Evolutionary conservation across 2,329 filamentous ascomycete species (phyloP), one percentile per base, ranked within the genome.

Genomic region (Aspergillus hortae): DNA sequence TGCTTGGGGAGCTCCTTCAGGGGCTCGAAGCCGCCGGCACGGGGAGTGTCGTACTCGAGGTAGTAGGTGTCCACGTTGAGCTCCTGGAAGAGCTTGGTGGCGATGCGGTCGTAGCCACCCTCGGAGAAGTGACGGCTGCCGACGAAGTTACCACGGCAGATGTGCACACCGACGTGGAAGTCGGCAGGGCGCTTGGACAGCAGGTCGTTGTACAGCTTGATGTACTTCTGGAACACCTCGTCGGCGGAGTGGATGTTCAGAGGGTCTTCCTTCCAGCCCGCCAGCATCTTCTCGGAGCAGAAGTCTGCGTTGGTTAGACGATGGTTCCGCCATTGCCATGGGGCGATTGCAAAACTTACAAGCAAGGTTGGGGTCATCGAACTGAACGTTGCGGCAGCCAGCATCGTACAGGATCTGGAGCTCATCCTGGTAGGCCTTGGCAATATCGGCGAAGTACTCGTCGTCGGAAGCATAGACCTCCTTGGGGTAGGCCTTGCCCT

Each of bases 101-200:
- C 84, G 52, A 88, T 87, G 54, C 81, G 75, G 66, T 88, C 85
- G 68, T 87, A 87, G 19, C 80, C 80, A 23, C 84, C 85, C 63
- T 86, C 82, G 48, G 82, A 81, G 61, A 88, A 87, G 71, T 86
- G 82, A 25, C 84, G 78, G 17, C 81, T 82, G 49, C 82, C 81
- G 56, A 85, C 82, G 68, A 87, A 87, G 73, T 87, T 88, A 45
- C 72, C 74, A 53, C 67, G 80, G 78, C 88, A 91, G 47, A 91
- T 76, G 66, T 92, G 89, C 14, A 92, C 85, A 43, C 88, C 88
- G 2, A 89, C 80, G 69, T 90, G 87, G 77, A 91, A 82, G 65
- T 91, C 87, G 2, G 76, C 67, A 0, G 87, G 86, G 0, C 83
- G 74, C 61, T 81, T 80, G 61, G 77, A 74, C 64, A 89, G 78